These are phyloP conservation scores for Anethum foeniculum DNA, from an alignment of 140 eudicot genomes.

Conservation along the genomic window DNA sequence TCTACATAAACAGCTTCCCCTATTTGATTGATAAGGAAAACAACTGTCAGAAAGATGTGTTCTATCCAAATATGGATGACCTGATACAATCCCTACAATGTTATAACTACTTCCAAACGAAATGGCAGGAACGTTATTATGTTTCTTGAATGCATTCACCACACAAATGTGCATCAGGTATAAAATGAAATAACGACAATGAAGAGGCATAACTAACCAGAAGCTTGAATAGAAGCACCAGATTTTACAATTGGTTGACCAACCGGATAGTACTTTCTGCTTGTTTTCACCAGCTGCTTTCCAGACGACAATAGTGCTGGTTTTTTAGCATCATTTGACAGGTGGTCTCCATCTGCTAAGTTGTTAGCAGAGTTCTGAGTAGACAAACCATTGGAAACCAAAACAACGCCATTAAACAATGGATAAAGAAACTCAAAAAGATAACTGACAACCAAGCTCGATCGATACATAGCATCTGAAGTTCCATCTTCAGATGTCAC, in stretches of 20 bases:
- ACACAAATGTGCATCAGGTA: not conserved
- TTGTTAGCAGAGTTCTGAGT: constrained; percentile 17
- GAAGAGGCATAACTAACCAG: constrained; percentile 54
- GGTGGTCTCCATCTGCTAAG: not conserved
- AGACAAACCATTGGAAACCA: constrained; percentile 12
- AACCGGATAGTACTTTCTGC: constrained; percentile 58
- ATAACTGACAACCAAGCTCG: constrained; percentile 74
- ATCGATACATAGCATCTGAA: constrained; percentile 49
- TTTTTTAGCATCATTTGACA: constrained; percentile 13
- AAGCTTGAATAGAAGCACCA: constrained; percentile 88
- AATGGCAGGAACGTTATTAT: not conserved
- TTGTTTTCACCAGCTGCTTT: constrained; percentile 55
- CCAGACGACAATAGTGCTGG: constrained; percentile 48
- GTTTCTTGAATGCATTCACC: not conserved
- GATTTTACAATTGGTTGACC: constrained; percentile 66
- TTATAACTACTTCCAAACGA: not conserved
- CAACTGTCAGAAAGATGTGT: not conserved
- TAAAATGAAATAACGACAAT: not conserved
- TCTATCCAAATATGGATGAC: not conserved
- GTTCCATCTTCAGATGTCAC: constrained; percentile 55
- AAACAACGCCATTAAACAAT: constrained; percentile 20
- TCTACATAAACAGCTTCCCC: constrained; percentile 93
- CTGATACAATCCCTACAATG: not conserved
- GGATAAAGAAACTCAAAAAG: constrained; percentile 61
- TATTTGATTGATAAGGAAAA: constrained; percentile 11